A percentile compares a stretch with the other conserved stretches of the same genome.
Conservation (phyloP, 441 rosid species). For the Gossypium lobatum region DNA sequence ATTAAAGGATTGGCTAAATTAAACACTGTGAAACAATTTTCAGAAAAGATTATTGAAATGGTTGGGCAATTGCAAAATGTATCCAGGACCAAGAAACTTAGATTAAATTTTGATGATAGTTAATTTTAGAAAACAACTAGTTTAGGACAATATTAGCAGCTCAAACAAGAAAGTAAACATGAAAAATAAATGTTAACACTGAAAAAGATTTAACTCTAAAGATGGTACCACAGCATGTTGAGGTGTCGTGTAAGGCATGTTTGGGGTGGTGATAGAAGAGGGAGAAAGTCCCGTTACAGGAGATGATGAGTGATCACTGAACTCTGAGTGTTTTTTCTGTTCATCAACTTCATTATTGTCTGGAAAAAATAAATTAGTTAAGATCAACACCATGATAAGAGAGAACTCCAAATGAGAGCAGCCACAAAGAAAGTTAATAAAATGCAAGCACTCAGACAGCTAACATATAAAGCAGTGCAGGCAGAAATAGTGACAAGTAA, state of each 20-base stretch:
- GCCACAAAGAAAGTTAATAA: not conserved
- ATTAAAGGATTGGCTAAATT: not conserved
- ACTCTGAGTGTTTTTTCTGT: constrained; percentile 45
- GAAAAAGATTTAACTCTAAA: constrained; percentile 10
- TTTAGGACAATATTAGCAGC: not conserved
- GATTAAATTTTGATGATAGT: not conserved
- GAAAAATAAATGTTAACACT: not conserved
- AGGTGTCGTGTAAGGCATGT: constrained; percentile 36
- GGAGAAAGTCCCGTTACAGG: constrained; percentile 37
- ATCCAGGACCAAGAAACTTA: not conserved
- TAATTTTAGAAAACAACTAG: not conserved
- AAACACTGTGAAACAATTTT: not conserved
- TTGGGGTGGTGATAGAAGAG: constrained; percentile 35
- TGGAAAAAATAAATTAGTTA: constrained; percentile 21
- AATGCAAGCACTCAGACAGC: not conserved
- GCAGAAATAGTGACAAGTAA: not conserved
- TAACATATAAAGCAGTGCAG: not conserved
- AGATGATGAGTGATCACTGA: constrained; percentile 34
- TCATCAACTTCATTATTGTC: constrained; percentile 54
- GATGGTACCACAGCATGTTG: constrained; percentile 44
- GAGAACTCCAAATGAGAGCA: not conserved
- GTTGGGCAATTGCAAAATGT: not conserved
- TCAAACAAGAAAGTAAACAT: not conserved
- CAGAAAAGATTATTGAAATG: not conserved
- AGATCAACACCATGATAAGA: not conserved